Percentiles rank a stretch among this genome's conserved stretches.
Conservation (phyloP, 2,329 filamentous ascomycete species). For the Fusarium foetens region DNA sequence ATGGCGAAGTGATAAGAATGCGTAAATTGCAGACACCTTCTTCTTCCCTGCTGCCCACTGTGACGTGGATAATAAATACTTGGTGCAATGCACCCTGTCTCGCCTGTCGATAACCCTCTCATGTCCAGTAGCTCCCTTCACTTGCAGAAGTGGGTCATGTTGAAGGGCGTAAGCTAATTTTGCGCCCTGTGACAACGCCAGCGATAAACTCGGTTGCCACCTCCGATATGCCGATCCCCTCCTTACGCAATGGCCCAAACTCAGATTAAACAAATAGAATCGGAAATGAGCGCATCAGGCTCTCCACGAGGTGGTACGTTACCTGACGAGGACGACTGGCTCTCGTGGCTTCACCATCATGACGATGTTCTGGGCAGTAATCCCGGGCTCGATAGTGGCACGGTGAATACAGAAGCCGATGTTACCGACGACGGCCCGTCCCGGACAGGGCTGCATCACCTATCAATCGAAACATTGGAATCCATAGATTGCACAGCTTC, state of each 20-base stretch:
- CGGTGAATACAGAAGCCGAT: neutral
- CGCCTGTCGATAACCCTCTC: accelerated
- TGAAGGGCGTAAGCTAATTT: neutral
- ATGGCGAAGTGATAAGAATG: neutral
- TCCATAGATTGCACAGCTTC: neutral
- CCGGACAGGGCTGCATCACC: neutral
- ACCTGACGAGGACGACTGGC: neutral
- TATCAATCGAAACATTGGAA: neutral
- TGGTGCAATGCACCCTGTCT: neutral
- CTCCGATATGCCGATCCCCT: neutral
- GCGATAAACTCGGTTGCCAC: neutral
- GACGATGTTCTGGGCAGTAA: neutral
- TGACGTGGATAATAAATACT: neutral
- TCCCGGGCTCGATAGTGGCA: accelerated
- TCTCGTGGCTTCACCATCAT: neutral
- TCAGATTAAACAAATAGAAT: neutral
- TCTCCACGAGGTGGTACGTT: accelerated
- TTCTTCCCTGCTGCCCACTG: too few relatives aligned
- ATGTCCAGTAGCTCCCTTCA: neutral
- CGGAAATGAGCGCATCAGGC: accelerated
- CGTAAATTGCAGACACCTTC: too few relatives aligned
- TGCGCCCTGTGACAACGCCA: neutral
- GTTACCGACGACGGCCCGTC: too few relatives aligned
- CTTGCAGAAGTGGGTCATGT: neutral
- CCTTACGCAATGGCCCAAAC: neutral